Base-by-base conservation (phyloP, 2,329 filamentous ascomycete genomes). In the Trichoderma oligosporum region DNA sequence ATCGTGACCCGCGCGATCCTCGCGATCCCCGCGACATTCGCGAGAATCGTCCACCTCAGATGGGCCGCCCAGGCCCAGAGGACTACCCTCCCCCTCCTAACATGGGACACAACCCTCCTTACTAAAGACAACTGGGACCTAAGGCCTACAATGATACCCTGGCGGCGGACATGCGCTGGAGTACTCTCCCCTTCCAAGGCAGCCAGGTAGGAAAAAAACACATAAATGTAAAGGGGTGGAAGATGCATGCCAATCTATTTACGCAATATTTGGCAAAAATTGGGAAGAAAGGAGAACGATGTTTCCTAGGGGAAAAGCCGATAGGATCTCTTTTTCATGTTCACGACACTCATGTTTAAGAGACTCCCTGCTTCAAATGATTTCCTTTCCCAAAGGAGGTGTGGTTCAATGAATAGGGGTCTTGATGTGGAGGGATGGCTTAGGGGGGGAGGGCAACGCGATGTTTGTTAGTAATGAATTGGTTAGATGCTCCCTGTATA, bases 11-110 rank as follows among this genome's bases (percentile, higher is more conserved):
- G 18, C 48, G 69, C 29, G 73, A 75, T 35, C 56, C 46, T 27
- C 63, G 78, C 53, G 80, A 82, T 59, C 76, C 75, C 65, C 39
- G 25, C 31, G 31, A 85, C 77, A 86, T 85, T 61, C 82, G 82
- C 58, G 82, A 86, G 61, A 47, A 33, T 27, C 44, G 44, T 8
- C 25, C 44, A 20, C 45, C 54, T 33, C 54, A 24, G 36, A 49
- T 57, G 54, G 70, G 73, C 61, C 73, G 74, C 51, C 74, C 51
- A 12, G 51, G 76, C 56, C 70, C 74, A 25, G 78, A 80, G 38
- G 78, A 81, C 66, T 81, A 81, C 65, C 76, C 77, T 39, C 74
- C 74, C 22, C 61, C 62, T 53, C 68, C 73, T 16, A 42, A n/a
- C 25, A 69, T 77, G 45, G 75, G 76, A 22, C 70, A 71, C 52